phyloP scores from a whole-genome alignment of 192 early-diverging fungal species.

The Dimargaris xerosporica region DNA sequence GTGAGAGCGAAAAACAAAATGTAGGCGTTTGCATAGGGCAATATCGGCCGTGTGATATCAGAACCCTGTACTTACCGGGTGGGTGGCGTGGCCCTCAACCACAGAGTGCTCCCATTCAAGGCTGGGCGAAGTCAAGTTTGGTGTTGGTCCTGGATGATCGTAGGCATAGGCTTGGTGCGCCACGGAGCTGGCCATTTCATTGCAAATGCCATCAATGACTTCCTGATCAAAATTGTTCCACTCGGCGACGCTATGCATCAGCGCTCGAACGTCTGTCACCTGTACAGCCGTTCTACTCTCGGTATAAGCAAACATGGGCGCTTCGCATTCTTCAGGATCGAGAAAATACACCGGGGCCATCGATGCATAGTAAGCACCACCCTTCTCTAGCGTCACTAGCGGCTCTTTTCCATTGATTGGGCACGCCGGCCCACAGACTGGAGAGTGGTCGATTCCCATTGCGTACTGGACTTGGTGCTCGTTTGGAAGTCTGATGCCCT shows the following conservation, averaged over 20 bases:
- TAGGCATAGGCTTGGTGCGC: slow-evolving; percentile 23
- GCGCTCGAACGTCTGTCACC: slow-evolving; percentile 22
- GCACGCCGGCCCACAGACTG: not conserved
- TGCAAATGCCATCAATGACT: slow-evolving; percentile 21
- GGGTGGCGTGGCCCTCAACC: slow-evolving; percentile 50
- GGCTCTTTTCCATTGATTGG: slow-evolving; percentile 10
- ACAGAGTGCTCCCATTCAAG: slow-evolving; percentile 51
- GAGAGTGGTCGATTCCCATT: not conserved
- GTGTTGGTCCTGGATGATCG: slow-evolving; percentile 17
- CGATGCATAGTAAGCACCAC: not conserved
- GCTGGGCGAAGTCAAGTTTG: slow-evolving; percentile 22
- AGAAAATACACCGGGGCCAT: slow-evolving; percentile 15
- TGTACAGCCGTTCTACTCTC: slow-evolving; percentile 16
- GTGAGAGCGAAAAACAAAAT: no score
- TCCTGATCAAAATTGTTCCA: slow-evolving; percentile 24
- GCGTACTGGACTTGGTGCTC: not conserved
- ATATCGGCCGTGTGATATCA: not conserved
- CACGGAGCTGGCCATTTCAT: slow-evolving; percentile 36
- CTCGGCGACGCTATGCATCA: slow-evolving; percentile 28
- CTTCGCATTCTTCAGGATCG: slow-evolving; percentile 23
- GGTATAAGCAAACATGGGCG: not conserved
- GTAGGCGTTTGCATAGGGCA: no score
- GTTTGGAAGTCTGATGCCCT: slow-evolving; percentile 13
- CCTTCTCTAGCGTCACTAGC: not conserved
- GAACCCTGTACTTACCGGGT: slow-evolving; percentile 25